Base-by-base conservation (phyloP, 306 rosid species). In the Cucurbita argyrosperma region DNA sequence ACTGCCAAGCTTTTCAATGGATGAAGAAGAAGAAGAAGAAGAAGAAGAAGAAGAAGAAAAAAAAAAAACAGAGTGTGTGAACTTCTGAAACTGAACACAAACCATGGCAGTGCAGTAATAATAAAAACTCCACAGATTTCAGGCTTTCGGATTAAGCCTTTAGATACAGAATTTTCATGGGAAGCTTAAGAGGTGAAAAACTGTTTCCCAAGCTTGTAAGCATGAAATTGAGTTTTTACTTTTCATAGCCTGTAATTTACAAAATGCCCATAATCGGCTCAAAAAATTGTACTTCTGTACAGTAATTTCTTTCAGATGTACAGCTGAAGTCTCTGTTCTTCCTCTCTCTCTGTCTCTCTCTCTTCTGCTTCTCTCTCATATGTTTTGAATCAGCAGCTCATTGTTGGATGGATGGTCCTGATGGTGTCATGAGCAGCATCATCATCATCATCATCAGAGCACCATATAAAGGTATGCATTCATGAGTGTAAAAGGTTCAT, bases 171-270 rank as follows among this genome's bases (percentile, higher is more conserved):
- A 72, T 72, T 72, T 55, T 66, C 49, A 1, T 8, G 51, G 65
- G 76, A 42, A 72, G 55, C 47, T 56, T 38, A n/a, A 30, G 45
- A 9, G 76, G 51, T 49, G 39, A 39, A 38, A 18, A 53, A 37
- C 19, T 8, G 65, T 55, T 72, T 72, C 64, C 64, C 64, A 42
- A 72, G 76, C 35, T 72, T 72, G 76, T 72, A 72, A 72, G 62
- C 76, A 39, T 72, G 76, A 72, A 54, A 72, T 54, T 53, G 76
- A 72, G 39, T 54, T 72, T 72, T 37, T 72, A 39, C 65, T 55
- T 54, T 5, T 37, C 38, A 72, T 55, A 53, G 62, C 39, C 39
- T 72, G 64, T 55, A 53, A 69, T 72, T 72, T 72, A 38, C 64
- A 38, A 72, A 53, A 72, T 55, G 76, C 60, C 76, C 65, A n/a